Evolutionary conservation across 164 flowering plant genomes (phyloP), one percentile per base, ranked within the genome.

Genomic region (Vitis labrusca): DNA sequence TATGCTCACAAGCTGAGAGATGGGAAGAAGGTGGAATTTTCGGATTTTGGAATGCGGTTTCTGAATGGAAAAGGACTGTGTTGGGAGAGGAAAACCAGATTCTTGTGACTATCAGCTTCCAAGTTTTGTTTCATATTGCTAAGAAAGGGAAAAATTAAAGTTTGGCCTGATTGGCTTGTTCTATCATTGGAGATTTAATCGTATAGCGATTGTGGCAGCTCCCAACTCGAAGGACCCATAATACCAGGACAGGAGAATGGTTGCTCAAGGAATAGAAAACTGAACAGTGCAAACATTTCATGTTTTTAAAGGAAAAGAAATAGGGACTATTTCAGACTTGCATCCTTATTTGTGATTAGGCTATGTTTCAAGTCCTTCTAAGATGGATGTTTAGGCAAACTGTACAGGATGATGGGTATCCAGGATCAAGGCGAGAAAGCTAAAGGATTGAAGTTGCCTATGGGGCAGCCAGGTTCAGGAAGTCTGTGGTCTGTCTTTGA

Each of bases 401-500:
- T 23, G 27, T 23, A 23, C 0, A 93, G 79, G 88, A 63, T 87
- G 72, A 78, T 89, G 73, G 81, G 85, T 76, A 90, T 86, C 44
- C 86, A 93, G 14, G 97, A 88, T 52, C 88, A 89, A 75, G 86
- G 89, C 61, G 83, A 81, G 81, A 93, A 93, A 80, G 10, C 71
- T 30, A 95, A 93, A 83, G 74, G 63, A 2, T 71, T 84, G 50
- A 91, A 96, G 98, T 66, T 84, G 37, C 67, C 92, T 75, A 59
- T 83, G 72, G 86, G 85, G 60, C 89, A 85, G 76, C 72, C 76
- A 10, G 92, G 93, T 64, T 75, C 84, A 19, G 94, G 92, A 64
- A 83, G 83, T 78, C 85, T 88, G 4, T 95, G 99, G 99, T 77
- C 98, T 14, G 76, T 73, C 32, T 91, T 85, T 75, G 99, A 95